A percentile compares a stretch with the other conserved stretches of the same genome.
Evolutionary conservation across 495 filamentous ascomycete genomes (phyloP).

Genomic region (Hyphodiscus hymeniophilus): DNA sequence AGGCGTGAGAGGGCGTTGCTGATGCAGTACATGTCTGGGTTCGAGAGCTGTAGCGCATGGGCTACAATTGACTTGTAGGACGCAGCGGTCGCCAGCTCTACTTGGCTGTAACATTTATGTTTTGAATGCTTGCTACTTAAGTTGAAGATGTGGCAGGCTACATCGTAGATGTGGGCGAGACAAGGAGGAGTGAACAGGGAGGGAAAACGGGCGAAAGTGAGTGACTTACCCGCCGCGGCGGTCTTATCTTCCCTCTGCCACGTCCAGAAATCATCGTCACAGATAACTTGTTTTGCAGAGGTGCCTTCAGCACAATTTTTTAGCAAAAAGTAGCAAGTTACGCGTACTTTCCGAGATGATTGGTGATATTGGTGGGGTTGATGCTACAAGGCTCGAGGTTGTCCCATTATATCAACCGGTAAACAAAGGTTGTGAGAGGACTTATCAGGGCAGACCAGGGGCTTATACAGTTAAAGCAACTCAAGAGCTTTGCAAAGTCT

Average conservation of each 20-base stretch:
- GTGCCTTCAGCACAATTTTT: too few species aligned
- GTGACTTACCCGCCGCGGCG: slow-evolving; percentile 58
- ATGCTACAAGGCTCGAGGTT: slow-evolving; percentile 5
- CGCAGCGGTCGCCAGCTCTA: background rate
- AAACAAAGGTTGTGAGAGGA: too few species aligned
- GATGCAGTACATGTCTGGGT: background rate
- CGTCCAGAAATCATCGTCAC: slow-evolving; percentile 52
- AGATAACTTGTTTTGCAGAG: too few species aligned
- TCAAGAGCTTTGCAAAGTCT: too few species aligned
- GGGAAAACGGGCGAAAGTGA: background rate
- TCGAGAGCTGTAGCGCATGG: background rate
- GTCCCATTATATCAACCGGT: too few species aligned
- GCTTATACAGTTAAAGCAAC: too few species aligned
- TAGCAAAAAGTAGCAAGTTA: background rate
- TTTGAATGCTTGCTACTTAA: too few species aligned
- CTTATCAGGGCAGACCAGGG: too few species aligned
- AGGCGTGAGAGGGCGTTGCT: background rate
- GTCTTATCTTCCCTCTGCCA: slow-evolving; percentile 58
- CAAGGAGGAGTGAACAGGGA: background rate
- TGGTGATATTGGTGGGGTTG: slow-evolving; percentile 1
- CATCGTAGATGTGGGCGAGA: background rate
- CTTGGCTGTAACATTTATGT: too few species aligned
- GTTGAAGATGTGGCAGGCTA: background rate
- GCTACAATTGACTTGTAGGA: background rate
- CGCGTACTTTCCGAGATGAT: background rate